Base-by-base conservation (phyloP, 1,284 basidiomycete genomes). In the Moniliella sp. region DNA sequence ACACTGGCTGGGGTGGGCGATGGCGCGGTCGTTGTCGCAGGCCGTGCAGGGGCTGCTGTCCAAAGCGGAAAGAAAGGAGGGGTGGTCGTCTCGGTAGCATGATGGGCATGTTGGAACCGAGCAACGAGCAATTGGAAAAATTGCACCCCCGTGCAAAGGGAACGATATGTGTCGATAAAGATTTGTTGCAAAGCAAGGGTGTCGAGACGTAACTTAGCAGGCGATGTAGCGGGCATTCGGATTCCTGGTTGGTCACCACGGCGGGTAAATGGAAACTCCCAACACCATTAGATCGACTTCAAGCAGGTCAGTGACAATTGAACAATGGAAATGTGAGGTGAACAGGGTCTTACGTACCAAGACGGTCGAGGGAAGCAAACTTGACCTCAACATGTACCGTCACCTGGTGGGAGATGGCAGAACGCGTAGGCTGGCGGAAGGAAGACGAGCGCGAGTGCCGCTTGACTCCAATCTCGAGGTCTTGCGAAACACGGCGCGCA, bases 241-340 rank as follows among this genome's bases (percentile, higher is more conserved):
- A 39, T 3, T 39, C 30, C 18, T 43, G 33, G 14, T 42, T 28
- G 12, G 36, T 26, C 4, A 42, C 21, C 7, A 37, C 34, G 3
- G 43, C 34, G 4, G 36, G 37, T 16, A 59, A 27, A 29, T 57
- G 55, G 43, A 37, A 2, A 57, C 44, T 1, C 54, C 54, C 35
- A 59, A 42, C 11, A 57, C 56, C 16, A 59, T 42, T 2, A 57
- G 29, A 25, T 59, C 56, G 27, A 57, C 46, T 28, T 35, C 13
- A 27, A n/a, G n/a, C n/a, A n/a, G n/a, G n/a, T n/a, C n/a, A n/a
- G n/a, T n/a, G n/a, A n/a, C n/a, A n/a, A n/a, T n/a, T n/a, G n/a
- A n/a, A n/a, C n/a, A n/a, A n/a, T n/a, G n/a, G n/a, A n/a, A n/a
- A n/a, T n/a, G n/a, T n/a, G n/a, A n/a, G n/a, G n/a, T n/a, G n/a